These are phyloP conservation scores for Coriaria nepalensis DNA, from an alignment of 306 rosid species.

Conservation along the genomic window DNA sequence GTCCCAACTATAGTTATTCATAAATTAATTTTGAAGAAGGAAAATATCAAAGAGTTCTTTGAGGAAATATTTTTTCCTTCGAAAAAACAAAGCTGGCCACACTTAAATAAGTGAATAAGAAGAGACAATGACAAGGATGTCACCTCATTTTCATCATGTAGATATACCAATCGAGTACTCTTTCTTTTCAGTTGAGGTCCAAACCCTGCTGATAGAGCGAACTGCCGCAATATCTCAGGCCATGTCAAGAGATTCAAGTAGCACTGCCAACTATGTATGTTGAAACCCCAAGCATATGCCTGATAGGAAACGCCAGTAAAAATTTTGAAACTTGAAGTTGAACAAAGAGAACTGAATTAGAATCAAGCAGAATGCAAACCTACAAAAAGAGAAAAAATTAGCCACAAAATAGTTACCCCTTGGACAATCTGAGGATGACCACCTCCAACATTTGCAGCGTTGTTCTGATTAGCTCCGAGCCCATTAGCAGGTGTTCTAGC, in stretches of 20 bases:
- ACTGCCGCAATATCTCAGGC: constrained; percentile 81
- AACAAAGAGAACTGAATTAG: constrained; percentile 11
- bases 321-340: background rate
- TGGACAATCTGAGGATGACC: constrained; percentile 65
- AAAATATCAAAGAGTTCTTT: too few relatives aligned
- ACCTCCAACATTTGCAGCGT: constrained; percentile 44
- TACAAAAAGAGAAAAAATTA: constrained; percentile 11
- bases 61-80: background rate
- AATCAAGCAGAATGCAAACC: constrained; percentile 5
- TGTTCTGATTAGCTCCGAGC: constrained; percentile 37
- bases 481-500: constrained; percentile 44
- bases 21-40: too few relatives aligned
- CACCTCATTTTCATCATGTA: constrained; percentile 42
- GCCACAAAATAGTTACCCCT: constrained; percentile 38
- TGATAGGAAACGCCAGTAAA: constrained; percentile 16
- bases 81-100: background rate
- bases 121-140: constrained; percentile 9
- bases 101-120: background rate
- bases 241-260: constrained; percentile 69
- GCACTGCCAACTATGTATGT: constrained; percentile 54
- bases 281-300: constrained; percentile 82
- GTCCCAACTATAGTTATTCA: too few relatives aligned
- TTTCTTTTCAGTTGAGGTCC: constrained; percentile 57
- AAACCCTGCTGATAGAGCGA: constrained; percentile 68
- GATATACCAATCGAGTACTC: constrained; percentile 21